phyloP scores from a whole-genome alignment of 2,329 filamentous ascomycete species.

The Phialophora macrospora region DNA sequence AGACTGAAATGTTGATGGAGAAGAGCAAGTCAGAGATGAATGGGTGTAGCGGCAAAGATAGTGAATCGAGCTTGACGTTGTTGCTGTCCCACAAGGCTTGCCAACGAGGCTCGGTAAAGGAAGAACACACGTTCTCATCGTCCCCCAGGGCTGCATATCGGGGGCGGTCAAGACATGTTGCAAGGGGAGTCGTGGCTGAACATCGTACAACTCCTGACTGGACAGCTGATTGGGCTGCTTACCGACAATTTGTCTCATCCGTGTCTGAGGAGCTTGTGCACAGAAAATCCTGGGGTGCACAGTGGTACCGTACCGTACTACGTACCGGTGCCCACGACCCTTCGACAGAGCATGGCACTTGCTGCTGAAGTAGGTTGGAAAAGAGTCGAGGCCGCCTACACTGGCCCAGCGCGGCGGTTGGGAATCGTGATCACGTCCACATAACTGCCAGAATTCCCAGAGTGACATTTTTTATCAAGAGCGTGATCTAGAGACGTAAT shows the following conservation, averaged over 20 bases:
- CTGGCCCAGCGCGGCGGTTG: background rate
- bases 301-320: background rate
- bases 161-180: conserved; percentile 4
- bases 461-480: conserved; percentile 1
- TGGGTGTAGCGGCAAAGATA: conserved; percentile 11
- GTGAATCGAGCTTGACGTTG: conserved; percentile 8
- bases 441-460: conserved; percentile 1
- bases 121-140: conserved; percentile 7
- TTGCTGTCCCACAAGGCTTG: background rate
- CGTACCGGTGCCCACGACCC: background rate
- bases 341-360: background rate
- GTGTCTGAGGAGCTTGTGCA: conserved; percentile 10
- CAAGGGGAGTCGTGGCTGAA: background rate
- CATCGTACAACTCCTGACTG: background rate
- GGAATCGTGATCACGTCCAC: conserved; percentile 1
- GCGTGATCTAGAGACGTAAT: conserved; percentile 16
- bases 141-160: background rate
- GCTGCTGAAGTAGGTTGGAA: background rate
- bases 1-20: conserved; percentile 7
- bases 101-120: conserved; percentile 1
- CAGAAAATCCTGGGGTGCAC: background rate
- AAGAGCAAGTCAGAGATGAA: conserved; percentile 3
- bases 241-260: conserved; percentile 29
- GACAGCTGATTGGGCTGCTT: conserved; percentile 18
- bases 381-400: background rate